Base-by-base conservation (phyloP, 345 rosid species). In the Heritiera fomes region DNA sequence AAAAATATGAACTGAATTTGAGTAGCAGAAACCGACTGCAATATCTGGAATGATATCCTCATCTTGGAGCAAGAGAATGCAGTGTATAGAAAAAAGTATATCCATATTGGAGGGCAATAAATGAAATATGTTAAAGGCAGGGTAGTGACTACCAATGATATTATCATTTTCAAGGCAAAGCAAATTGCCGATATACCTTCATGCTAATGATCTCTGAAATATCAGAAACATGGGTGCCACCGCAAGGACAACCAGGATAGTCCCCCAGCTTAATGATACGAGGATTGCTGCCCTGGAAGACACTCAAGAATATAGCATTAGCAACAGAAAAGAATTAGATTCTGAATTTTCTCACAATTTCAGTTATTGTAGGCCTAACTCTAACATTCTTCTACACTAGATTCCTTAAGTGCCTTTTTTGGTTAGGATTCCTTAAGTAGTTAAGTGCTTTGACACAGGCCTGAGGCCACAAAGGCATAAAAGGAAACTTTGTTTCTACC, bases 141-240 rank as follows among this genome's bases (percentile, higher is more conserved):
- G 28, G 18, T 7, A 23, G 18, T 7, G 60, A 56, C 9, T 9
- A n/a, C 28, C 32, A 13, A 70, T 46, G 1, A 49, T 17, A 56
- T 75, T 2, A 45, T 12, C 56, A 45, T 61, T 34, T 18, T 34
- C 32, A 61, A 71, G 15, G 74, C 32, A 1, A 69, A 74, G 71
- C 77, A 69, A 76, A 12, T 43, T 20, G 71, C 64, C 13, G 7
- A 30, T 77, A 20, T 86, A 90, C 97, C 92, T 90, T 91, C 85
- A 94, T 58, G 81, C 88, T 87, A 58, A 69, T 60, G 81, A 94
- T 89, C 80, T 94, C 97, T 49, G 93, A 88, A 69, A 93, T 81
- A 80, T 90, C 92, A 74, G 87, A 71, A 75, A 94, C 95, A 88
- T 93, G 98, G 30, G 98, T 94, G 15, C 97, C 97, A 41, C 98